Evolutionary conservation across 2,329 filamentous ascomycete species (phyloP).

Genomic region (Cercospora janseana): DNA sequence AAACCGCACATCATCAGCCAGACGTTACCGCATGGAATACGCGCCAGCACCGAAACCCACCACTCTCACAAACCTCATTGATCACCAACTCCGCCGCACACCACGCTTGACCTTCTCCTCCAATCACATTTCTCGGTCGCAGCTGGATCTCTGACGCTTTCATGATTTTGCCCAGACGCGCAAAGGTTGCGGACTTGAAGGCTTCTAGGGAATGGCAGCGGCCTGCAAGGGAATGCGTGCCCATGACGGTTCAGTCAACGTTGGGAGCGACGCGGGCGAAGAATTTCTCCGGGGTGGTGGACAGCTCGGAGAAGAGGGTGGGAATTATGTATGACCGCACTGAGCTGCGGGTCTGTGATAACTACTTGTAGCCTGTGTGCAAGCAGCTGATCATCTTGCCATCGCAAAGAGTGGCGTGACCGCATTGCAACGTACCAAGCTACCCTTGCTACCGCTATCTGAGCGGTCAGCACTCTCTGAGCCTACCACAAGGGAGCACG

Average conservation of each 20-base stretch:
- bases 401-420: too few relatives aligned
- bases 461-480: too few relatives aligned
- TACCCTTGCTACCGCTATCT: too few relatives aligned
- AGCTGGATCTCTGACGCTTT: conserved; percentile 18
- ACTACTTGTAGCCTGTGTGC: too few relatives aligned
- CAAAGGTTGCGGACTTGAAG: conserved; percentile 17
- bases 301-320: conserved; percentile 19
- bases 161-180: conserved; percentile 20
- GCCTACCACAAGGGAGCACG: too few relatives aligned
- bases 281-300: conserved; percentile 10
- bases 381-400: too few relatives aligned
- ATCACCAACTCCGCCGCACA: conserved; percentile 23
- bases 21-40: background rate
- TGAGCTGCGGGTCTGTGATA: too few relatives aligned
- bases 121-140: conserved; percentile 25
- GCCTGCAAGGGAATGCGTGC: conserved; percentile 23
- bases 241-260: conserved; percentile 28
- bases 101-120: conserved; percentile 23
- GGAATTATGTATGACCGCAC: too few relatives aligned
- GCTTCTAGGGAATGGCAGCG: conserved; percentile 17
- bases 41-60: background rate
- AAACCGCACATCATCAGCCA: background rate
- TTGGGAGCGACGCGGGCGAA: conserved; percentile 21
- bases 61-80: conserved; percentile 20
- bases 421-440: too few relatives aligned